A percentile compares a stretch with the other conserved stretches of the same genome.
Evolutionary conservation across 306 rosid species (phyloP).

Genomic region (Coriaria nepalensis): DNA sequence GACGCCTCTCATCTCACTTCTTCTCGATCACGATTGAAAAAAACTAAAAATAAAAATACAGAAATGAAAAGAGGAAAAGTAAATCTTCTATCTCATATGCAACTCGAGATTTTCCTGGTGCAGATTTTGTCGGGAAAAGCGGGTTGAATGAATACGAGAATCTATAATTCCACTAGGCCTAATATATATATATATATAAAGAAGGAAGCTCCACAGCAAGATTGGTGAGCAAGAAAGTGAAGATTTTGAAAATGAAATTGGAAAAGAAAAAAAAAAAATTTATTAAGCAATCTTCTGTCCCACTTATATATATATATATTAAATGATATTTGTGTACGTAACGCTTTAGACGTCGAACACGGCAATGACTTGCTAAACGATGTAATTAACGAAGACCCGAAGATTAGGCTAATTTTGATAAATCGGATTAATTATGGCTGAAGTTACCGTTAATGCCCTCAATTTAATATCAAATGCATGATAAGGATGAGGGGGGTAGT

Average conservation of each 20-base stretch:
- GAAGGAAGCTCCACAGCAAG: too few species aligned
- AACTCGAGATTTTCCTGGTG: background rate
- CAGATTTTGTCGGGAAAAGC: background rate
- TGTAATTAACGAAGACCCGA: slow-evolving; percentile 26
- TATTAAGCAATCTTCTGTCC: background rate
- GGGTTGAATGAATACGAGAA: too few species aligned
- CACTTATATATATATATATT: background rate
- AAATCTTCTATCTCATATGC: background rate
- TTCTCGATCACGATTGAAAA: background rate
- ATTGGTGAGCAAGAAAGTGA: slow-evolving; percentile 16
- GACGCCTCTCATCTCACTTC: slow-evolving; percentile 33
- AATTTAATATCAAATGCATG: too few species aligned
- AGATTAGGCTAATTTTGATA: background rate
- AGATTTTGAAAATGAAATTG: background rate
- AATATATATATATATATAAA: too few species aligned
- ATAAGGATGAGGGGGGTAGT: too few species aligned
- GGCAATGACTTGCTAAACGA: slow-evolving; percentile 50
- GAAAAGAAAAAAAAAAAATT: background rate
- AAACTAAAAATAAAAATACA: background rate
- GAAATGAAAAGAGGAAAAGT: slow-evolving; percentile 5
- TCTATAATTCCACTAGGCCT: too few species aligned
- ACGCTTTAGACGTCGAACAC: slow-evolving; percentile 62
- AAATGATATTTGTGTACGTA: slow-evolving; percentile 5
- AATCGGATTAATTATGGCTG: too few species aligned
- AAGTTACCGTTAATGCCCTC: too few species aligned